Evolutionary conservation across 2,329 filamentous ascomycete species (phyloP).

Genomic region (Cordyceps cateniannulata): DNA sequence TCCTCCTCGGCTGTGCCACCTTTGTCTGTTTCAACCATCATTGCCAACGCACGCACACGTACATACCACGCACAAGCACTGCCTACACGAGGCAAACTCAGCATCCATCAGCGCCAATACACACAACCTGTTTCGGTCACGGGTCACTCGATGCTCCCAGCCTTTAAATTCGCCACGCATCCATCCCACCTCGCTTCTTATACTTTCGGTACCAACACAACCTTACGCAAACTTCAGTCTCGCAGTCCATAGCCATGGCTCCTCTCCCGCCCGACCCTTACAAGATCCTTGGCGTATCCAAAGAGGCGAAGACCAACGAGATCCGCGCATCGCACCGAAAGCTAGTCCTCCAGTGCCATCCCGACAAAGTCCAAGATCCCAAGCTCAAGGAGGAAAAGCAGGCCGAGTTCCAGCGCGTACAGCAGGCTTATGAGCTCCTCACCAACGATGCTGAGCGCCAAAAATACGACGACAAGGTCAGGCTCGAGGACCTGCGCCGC

Average conservation of each 20-base stretch:
- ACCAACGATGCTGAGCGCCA: conserved; percentile 66
- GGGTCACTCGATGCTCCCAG: conserved; percentile 3
- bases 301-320: conserved; percentile 60
- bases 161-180: not conserved
- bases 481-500: conserved; percentile 58
- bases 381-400: conserved; percentile 70
- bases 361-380: conserved; percentile 81
- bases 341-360: conserved; percentile 80
- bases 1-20: not conserved
- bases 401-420: conserved; percentile 85
- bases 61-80: not conserved
- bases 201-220: not conserved
- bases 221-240: conserved; percentile 14
- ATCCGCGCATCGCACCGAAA: conserved; percentile 81
- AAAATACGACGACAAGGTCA: conserved; percentile 73
- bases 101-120: not conserved
- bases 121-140: not conserved
- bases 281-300: conserved; percentile 64
- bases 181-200: not conserved
- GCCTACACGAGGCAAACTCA: conserved; percentile 6
- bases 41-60: not conserved
- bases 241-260: conserved; percentile 31
- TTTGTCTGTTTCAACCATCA: not conserved
- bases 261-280: conserved; percentile 68
- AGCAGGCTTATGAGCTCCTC: conserved; percentile 87